These are phyloP conservation scores for Cardamine chenopodiifolia DNA, from an alignment of 345 rosid species.

Conservation along the genomic window DNA sequence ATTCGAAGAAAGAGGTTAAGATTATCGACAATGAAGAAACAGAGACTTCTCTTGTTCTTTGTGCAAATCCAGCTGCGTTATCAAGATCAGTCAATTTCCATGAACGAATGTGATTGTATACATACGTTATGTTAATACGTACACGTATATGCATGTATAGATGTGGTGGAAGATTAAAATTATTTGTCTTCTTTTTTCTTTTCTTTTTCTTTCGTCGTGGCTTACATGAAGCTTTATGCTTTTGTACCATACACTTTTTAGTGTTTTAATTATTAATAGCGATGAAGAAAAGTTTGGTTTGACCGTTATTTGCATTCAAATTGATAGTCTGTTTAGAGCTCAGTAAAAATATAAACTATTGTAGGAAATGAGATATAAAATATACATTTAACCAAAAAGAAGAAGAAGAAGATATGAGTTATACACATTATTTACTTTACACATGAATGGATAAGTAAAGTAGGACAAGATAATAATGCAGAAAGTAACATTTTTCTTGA, in stretches of 20 bases:
- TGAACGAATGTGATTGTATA: slow-evolving; percentile 48
- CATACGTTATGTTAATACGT: not conserved
- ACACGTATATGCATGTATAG: slow-evolving; percentile 4
- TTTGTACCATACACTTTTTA: slow-evolving; percentile 12
- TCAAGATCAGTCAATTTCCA: slow-evolving; percentile 77
- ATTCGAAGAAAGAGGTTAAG: slow-evolving; percentile 51
- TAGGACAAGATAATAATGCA: slow-evolving; percentile 13
- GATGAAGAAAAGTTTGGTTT: slow-evolving; percentile 11
- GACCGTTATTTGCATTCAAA: not conserved
- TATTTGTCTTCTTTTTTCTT: not conserved
- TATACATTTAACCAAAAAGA: not conserved
- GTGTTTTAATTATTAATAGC: not conserved
- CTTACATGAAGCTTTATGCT: slow-evolving; percentile 9
- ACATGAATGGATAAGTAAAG: slow-evolving; percentile 19
- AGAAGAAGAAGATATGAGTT: too few species aligned
- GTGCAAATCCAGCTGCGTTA: slow-evolving; percentile 86
- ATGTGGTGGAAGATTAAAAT: not conserved
- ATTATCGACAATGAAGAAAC: slow-evolving; percentile 31
- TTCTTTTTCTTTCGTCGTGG: not conserved
- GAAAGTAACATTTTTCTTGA: not conserved
- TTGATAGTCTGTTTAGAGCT: not conserved
- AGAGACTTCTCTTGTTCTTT: slow-evolving; percentile 51
- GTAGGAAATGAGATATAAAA: not conserved
- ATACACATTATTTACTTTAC: slow-evolving; percentile 3
- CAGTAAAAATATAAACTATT: not conserved